Conservation (phyloP, 306 rosid genomes). For the Quercus gilva region DNA sequence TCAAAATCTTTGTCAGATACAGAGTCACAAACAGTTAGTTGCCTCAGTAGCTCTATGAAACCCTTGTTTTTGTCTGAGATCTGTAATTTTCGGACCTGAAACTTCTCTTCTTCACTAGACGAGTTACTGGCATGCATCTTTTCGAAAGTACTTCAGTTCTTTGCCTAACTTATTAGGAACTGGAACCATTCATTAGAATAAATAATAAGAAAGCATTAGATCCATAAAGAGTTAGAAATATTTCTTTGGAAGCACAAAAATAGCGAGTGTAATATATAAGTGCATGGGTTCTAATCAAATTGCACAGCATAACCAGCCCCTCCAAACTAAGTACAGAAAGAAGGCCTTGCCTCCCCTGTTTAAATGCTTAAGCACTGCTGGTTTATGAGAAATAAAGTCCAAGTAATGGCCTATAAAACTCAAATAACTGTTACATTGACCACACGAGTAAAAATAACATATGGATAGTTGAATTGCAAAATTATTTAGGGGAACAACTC, state of each 20-base stretch:
- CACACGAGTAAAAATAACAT: too few relatives aligned
- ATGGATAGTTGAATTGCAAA: too few relatives aligned
- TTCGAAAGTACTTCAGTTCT: background rate
- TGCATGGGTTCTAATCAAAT: background rate
- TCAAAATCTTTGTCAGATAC: conserved; percentile 64
- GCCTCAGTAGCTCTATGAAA: conserved; percentile 63
- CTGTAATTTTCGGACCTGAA: conserved; percentile 48
- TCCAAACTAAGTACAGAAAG: background rate
- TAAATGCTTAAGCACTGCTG: background rate
- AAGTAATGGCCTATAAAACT: too few relatives aligned
- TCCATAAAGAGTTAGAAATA: background rate
- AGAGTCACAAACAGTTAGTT: conserved; percentile 68
- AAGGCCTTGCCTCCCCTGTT: background rate
- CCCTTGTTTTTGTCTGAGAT: conserved; percentile 72
- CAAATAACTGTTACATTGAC: too few relatives aligned
- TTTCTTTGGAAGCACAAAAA: background rate
- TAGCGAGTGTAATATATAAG: background rate
- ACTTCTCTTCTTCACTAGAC: conserved; percentile 26
- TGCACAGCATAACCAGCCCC: background rate
- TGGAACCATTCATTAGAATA: background rate
- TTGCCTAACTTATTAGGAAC: background rate
- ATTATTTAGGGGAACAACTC: background rate
- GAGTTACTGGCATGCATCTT: conserved; percentile 31
- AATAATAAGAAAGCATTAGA: background rate
- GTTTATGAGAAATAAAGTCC: background rate